Evolutionary conservation across 441 rosid genomes (phyloP).

Genomic region (Populus trichocarpa): DNA sequence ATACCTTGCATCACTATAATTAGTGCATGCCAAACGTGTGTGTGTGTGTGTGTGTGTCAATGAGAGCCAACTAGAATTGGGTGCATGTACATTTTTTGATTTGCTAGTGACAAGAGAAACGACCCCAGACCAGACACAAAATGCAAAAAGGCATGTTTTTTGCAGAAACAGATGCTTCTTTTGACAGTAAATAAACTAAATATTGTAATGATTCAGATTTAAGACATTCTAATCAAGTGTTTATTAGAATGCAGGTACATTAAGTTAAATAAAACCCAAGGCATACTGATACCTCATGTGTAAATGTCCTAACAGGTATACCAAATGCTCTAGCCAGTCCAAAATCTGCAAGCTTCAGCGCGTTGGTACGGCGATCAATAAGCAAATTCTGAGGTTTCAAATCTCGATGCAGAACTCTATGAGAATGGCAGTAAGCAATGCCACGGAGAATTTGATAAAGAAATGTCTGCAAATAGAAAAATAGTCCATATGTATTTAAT

Average conservation of each 20-base stretch:
- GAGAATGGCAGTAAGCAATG: conserved; percentile 97
- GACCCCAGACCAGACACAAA: not conserved
- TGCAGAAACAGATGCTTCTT: not conserved
- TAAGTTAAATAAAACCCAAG: conserved; percentile 1
- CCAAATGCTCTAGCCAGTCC: conserved; percentile 98
- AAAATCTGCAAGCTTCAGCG: conserved; percentile 97
- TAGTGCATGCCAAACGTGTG: not conserved
- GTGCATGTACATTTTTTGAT: not conserved
- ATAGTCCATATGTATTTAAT: not conserved
- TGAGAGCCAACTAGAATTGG: not conserved
- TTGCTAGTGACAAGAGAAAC: not conserved
- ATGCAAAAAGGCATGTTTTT: not conserved
- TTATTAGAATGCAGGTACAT: not conserved
- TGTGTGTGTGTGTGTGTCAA: not conserved
- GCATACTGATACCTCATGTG: conserved; percentile 69
- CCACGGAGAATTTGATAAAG: conserved; percentile 96
- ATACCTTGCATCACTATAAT: not conserved
- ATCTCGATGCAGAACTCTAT: conserved; percentile 96
- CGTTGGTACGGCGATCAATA: conserved; percentile 82
- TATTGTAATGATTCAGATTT: not conserved
- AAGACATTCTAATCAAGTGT: not conserved
- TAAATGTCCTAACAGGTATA: conserved; percentile 92
- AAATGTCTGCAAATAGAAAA: conserved; percentile 60
- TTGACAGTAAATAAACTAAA: not conserved
- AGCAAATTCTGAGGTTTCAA: conserved; percentile 92